Conservation (phyloP, 1,284 basidiomycete species). For the Trametes versicolor region DNA sequence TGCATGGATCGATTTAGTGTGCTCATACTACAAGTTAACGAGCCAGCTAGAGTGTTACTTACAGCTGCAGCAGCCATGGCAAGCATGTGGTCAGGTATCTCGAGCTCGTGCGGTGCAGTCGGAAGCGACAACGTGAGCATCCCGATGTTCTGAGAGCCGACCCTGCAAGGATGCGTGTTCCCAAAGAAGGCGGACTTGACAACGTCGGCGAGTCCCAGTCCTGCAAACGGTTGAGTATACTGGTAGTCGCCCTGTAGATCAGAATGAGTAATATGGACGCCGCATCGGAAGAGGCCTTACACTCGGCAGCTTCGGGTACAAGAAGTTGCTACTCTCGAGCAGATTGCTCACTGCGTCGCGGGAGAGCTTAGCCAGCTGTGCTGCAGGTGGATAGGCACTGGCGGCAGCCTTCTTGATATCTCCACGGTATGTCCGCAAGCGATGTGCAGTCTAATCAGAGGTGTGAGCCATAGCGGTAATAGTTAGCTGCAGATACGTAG, state of each 20-base stretch:
- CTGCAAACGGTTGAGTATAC: background rate
- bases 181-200: background rate
- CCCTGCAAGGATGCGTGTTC: background rate
- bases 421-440: background rate
- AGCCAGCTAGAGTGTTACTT: too few relatives aligned
- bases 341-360: background rate
- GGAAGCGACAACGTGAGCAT: background rate
- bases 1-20: background rate
- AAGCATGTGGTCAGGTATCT: background rate
- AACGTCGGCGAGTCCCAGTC: background rate
- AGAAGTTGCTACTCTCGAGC: background rate
- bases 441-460: background rate
- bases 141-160: background rate
- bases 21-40: too few relatives aligned
- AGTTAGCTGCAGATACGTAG: background rate
- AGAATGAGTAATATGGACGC: too few relatives aligned
- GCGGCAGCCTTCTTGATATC: slow-evolving; percentile 2
- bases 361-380: background rate
- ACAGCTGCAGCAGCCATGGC: background rate
- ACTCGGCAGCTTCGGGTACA: background rate
- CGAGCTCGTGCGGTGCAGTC: background rate
- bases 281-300: too few relatives aligned
- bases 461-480: too few relatives aligned
- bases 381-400: background rate
- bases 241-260: background rate